Evolutionary conservation across 2,329 filamentous ascomycete genomes (phyloP).

Genomic region (Trichoderma koningiopsis): DNA sequence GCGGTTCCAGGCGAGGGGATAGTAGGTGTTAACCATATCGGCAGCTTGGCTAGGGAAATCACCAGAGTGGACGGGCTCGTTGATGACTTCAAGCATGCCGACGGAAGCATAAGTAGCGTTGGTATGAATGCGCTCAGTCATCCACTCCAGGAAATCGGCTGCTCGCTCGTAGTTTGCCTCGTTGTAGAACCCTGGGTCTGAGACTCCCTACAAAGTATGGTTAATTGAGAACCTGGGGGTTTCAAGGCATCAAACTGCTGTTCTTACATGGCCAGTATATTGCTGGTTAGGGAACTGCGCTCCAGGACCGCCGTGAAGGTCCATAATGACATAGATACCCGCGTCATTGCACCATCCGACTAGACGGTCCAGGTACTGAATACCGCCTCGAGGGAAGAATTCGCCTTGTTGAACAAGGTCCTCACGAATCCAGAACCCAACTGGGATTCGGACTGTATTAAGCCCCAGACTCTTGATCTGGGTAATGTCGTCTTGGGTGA

Average conservation of each 20-base stretch:
- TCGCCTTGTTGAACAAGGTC: slow-evolving; percentile 31
- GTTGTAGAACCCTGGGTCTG: slow-evolving; percentile 54
- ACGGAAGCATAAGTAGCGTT: slow-evolving; percentile 54
- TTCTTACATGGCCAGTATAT: slow-evolving; percentile 34
- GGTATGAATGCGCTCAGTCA: slow-evolving; percentile 54
- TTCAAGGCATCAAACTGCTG: no score
- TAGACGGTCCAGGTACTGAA: slow-evolving; percentile 33
- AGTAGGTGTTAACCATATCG: slow-evolving; percentile 35
- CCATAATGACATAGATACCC: slow-evolving; percentile 33
- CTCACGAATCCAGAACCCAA: slow-evolving; percentile 36
- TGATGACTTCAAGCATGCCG: slow-evolving; percentile 61
- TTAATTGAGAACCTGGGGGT: neutral
- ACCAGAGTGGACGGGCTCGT: slow-evolving; percentile 54
- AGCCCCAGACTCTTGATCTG: slow-evolving; percentile 32
- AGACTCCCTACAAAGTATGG: slow-evolving; percentile 8
- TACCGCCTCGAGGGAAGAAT: slow-evolving; percentile 31
- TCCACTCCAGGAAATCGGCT: slow-evolving; percentile 57
- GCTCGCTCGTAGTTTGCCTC: slow-evolving; percentile 60
- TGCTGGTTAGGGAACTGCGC: slow-evolving; percentile 31
- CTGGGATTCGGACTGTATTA: slow-evolving; percentile 34
- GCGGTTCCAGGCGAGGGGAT: slow-evolving; percentile 32
- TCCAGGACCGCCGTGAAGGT: slow-evolving; percentile 33
- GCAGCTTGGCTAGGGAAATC: slow-evolving; percentile 31
- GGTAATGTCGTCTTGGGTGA: slow-evolving; percentile 31
- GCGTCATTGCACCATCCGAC: slow-evolving; percentile 34